Percentiles rank a stretch among this genome's conserved stretches.
phyloP scores from a whole-genome alignment of 805 yeast species.

The Monosporozyma servazzii region DNA sequence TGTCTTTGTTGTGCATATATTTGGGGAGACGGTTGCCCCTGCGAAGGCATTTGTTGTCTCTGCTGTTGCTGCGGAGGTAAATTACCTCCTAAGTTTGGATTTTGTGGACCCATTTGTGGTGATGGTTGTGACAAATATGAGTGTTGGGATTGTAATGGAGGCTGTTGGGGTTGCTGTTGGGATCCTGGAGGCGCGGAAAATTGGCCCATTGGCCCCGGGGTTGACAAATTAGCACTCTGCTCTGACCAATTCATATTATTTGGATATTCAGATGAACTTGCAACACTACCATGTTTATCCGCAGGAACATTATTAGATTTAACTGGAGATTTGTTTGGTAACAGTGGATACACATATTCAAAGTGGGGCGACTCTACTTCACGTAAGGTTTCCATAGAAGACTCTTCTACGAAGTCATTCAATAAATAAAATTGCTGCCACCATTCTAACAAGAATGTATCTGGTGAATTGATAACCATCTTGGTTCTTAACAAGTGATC shows the following conservation, averaged over 20 bases:
- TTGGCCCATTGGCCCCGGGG: neutral
- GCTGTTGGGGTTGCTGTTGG: neutral
- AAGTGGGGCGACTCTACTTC: constrained; percentile 1
- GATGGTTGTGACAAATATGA: neutral
- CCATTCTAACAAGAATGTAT: constrained; percentile 47
- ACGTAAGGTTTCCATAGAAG: constrained; percentile 21
- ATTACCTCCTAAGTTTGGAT: neutral
- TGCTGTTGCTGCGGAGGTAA: neutral
- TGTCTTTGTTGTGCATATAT: neutral
- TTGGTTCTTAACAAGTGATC: constrained; percentile 17
- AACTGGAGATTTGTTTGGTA: constrained; percentile 1
- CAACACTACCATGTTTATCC: neutral
- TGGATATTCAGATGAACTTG: neutral
- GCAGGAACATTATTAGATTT: neutral
- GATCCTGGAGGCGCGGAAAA: neutral
- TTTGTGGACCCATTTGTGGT: neutral
- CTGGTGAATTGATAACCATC: constrained; percentile 36
- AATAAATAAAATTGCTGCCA: constrained; percentile 42
- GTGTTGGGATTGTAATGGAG: neutral
- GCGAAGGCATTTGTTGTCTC: neutral
- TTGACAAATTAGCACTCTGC: neutral
- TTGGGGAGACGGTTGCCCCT: neutral
- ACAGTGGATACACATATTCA: constrained; percentile 7
- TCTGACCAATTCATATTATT: neutral
- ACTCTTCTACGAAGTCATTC: constrained; percentile 36